Evolutionary conservation across 2,329 filamentous ascomycete species (phyloP), one percentile per base, ranked within the genome.

Genomic region (Botrytis byssoidea): DNA sequence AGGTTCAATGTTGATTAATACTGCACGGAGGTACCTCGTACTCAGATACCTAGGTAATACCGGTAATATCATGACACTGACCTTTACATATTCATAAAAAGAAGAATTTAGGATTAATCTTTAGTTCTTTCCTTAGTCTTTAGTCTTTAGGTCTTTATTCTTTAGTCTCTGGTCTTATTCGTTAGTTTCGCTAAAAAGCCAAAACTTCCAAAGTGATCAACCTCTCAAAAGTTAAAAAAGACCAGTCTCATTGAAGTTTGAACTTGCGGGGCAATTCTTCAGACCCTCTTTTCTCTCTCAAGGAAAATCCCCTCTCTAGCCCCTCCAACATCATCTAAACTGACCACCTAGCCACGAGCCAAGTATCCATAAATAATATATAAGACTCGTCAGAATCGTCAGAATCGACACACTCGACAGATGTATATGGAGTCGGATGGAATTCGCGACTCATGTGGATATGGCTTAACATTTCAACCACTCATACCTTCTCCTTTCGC

Each of bases 361-460:
- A 67, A n/a, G 42, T 66, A 55, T n/a, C 46, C 32, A 55, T 67
- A 67, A 48, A 40, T 55, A 67, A 67, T 40, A 37, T 40, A 64
- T 4, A 20, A 10, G 22, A 46, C 46, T 51, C 46, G 46, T 25
- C 46, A 29, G 18, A 32, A 16, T 64, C n/a, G 32, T 25, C 22
- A n/a, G 22, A 51, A 16, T 64, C n/a, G 32, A n/a, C 22, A n/a
- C 10, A 51, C 5, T 51, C 10, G 10, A n/a, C 25, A n/a, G 10
- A n/a, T 51, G 48, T n/a, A 25, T 55, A 55, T 55, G 48, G 25
- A 55, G 12, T n/a, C 48, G 25, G 25, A 55, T 55, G 25, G 48
- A 55, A 55, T n/a, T 55, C 46, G 65, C 46, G 65, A 67, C 29
- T 55, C 32, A 67, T 67, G 65, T 67, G 65, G 65, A 55, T 40